phyloP scores from a whole-genome alignment of 768 basidiomycete species.

The Tulasnella sp. region DNA sequence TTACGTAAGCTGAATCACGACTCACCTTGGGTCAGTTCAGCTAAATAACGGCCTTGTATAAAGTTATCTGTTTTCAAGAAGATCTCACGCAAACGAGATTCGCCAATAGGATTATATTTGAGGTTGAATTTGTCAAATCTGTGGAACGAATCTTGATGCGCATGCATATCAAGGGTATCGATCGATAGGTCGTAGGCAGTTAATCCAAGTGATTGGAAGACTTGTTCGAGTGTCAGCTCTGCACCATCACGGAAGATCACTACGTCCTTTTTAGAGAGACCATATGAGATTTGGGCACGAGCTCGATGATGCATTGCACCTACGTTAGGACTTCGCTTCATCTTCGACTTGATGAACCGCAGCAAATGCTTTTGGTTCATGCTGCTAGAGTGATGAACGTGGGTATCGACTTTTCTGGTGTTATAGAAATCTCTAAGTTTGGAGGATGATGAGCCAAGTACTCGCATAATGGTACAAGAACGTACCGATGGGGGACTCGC shows the following conservation, averaged over 20 bases:
- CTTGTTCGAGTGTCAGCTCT: constrained; percentile 76
- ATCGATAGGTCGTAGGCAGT: constrained; percentile 97
- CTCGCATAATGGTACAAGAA: not conserved
- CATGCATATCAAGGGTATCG: constrained; percentile 99
- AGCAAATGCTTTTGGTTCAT: constrained; percentile 99
- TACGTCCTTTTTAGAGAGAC: constrained; percentile 49
- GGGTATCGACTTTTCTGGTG: constrained; percentile 94
- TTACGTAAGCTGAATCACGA: not conserved
- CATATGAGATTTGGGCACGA: not conserved
- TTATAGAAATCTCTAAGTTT: constrained; percentile 90
- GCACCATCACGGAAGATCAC: constrained; percentile 92
- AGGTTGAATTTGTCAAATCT: constrained; percentile 97
- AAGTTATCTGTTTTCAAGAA: constrained; percentile 97
- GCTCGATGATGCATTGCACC: constrained; percentile 19
- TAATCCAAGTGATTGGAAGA: constrained; percentile 90
- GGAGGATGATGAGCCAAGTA: not conserved
- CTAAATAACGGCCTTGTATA: constrained; percentile 83
- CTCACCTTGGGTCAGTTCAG: constrained; percentile 81
- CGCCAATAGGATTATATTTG: constrained; percentile 95
- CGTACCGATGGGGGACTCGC: constrained; percentile 72
- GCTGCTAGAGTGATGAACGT: constrained; percentile 95
- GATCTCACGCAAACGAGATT: constrained; percentile 87
- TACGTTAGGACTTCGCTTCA: constrained; percentile 77
- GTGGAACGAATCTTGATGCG: constrained; percentile 95
- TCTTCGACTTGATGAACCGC: constrained; percentile 97